A percentile compares a stretch with the other conserved stretches of the same genome.
Evolutionary conservation across 371 early-diverging fungal species (phyloP).

Genomic region (Scutellospora calospora): DNA sequence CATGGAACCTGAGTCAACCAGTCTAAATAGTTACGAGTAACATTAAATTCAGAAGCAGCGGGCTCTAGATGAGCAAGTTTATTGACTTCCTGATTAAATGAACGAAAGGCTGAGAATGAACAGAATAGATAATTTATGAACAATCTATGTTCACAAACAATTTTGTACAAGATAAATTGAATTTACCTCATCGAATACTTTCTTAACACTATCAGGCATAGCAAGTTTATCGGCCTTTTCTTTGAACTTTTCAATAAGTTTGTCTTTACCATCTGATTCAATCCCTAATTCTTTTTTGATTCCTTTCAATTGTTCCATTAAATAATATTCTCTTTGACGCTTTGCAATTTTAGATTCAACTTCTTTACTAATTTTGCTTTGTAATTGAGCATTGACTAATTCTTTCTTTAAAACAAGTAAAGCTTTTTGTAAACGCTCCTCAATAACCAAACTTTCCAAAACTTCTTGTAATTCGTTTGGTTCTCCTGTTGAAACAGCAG

Average conservation of each 20-base stretch:
- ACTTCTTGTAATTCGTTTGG: slow-evolving; percentile 93
- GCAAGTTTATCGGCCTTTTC: slow-evolving; percentile 80
- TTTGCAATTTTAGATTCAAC: slow-evolving; percentile 96
- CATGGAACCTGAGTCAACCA: slow-evolving; percentile 98
- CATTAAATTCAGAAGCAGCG: slow-evolving; percentile 96
- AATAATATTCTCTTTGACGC: slow-evolving; percentile 94
- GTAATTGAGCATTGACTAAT: slow-evolving; percentile 94
- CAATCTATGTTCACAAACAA: slow-evolving; percentile 8
- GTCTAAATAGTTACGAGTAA: slow-evolving; percentile 96
- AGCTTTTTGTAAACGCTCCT: slow-evolving; percentile 92
- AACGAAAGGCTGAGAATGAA: not conserved
- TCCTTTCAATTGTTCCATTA: slow-evolving; percentile 98
- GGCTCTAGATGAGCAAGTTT: slow-evolving; percentile 95
- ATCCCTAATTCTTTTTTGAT: slow-evolving; percentile 98
- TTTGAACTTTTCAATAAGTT: slow-evolving; percentile 91
- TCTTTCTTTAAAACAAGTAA: slow-evolving; percentile 95
- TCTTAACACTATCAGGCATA: slow-evolving; percentile 91
- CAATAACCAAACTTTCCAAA: slow-evolving; percentile 86
- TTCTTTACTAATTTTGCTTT: slow-evolving; percentile 94
- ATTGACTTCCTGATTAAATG: slow-evolving; percentile 72
- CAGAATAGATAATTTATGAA: not conserved
- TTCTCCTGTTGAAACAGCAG: slow-evolving; percentile 93
- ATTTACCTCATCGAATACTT: slow-evolving; percentile 93
- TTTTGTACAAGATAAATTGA: not conserved
- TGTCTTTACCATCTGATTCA: slow-evolving; percentile 97